A percentile compares a stretch with the other conserved stretches of the same genome.
Evolutionary conservation across 2,329 filamentous ascomycete genomes (phyloP).

Genomic region (Paecilomyces fulvus): DNA sequence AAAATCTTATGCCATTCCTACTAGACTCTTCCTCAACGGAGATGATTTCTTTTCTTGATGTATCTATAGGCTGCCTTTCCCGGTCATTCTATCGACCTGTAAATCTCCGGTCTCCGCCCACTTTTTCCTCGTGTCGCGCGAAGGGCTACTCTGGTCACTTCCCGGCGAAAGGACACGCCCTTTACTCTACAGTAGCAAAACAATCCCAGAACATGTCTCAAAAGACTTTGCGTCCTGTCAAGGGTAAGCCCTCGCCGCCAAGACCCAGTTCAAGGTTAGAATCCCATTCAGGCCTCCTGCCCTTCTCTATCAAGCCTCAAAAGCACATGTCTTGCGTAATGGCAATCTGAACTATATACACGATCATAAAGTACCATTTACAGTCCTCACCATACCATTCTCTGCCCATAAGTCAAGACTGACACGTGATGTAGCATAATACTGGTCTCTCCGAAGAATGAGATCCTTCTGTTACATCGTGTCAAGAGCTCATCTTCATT

Average conservation of each 20-base stretch:
- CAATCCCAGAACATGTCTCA: constrained; percentile 13
- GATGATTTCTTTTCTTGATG: background rate
- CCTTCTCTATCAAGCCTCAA: background rate
- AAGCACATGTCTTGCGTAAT: background rate
- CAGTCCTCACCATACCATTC: background rate
- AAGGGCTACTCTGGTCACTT: background rate
- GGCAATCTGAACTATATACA: background rate
- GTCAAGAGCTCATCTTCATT: constrained; percentile 77
- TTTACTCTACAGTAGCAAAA: background rate
- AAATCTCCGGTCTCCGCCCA: background rate
- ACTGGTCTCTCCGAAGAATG: constrained; percentile 75
- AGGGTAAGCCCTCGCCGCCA: constrained; percentile 39
- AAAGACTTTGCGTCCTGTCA: constrained; percentile 14
- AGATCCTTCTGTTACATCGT: constrained; percentile 79
- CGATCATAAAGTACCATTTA: background rate
- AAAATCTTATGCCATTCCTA: background rate
- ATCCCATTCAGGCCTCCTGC: background rate
- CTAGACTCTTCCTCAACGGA: background rate
- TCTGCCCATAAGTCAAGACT: background rate
- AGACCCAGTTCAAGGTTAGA: constrained; percentile 57
- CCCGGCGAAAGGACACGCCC: background rate
- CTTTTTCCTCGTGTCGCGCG: background rate
- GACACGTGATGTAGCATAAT: constrained; percentile 55
- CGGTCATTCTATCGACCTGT: background rate
- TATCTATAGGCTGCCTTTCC: background rate